These are phyloP conservation scores for Microdochium trichocladiopsis DNA, from an alignment of 2,329 filamentous ascomycete species.

Conservation along the genomic window DNA sequence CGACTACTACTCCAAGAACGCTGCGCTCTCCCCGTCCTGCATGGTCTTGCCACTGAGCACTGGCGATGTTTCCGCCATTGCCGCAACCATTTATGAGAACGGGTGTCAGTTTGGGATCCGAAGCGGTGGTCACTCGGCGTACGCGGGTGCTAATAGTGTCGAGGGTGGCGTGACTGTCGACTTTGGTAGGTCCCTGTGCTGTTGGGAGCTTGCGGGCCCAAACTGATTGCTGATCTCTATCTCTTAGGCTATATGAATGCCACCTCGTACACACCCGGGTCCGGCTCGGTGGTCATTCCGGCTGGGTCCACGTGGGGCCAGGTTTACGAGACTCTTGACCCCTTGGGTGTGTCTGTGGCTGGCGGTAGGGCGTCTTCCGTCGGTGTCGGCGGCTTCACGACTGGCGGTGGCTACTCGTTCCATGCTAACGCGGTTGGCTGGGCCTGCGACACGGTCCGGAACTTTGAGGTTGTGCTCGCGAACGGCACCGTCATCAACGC, in stretches of 20 bases:
- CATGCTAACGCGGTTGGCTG: conserved; percentile 25
- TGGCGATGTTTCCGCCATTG: conserved; percentile 1
- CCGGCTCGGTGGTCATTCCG: conserved; percentile 19
- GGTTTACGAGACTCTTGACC: conserved; percentile 11
- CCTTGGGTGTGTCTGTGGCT: conserved; percentile 9
- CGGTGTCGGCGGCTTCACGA: conserved; percentile 17
- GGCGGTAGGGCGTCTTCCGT: conserved; percentile 14
- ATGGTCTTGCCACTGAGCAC: conserved; percentile 2
- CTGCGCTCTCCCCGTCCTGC: not conserved
- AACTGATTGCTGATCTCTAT: not conserved
- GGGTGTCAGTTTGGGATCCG: conserved; percentile 6
- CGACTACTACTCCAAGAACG: conserved; percentile 1
- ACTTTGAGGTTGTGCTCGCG: conserved; percentile 25
- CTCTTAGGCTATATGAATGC: conserved; percentile 15
- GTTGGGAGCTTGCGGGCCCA: not conserved
- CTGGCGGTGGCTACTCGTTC: conserved; percentile 15
- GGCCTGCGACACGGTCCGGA: conserved; percentile 17
- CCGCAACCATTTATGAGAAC: conserved; percentile 6
- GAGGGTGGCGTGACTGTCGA: conserved; percentile 7
- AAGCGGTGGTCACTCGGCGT: conserved; percentile 6
- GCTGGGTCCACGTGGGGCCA: conserved; percentile 13
- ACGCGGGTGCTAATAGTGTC: conserved; percentile 4
- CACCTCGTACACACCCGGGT: conserved; percentile 17
- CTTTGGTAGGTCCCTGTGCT: conserved; percentile 1
- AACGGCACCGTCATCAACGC: conserved; percentile 21